Conservation (phyloP, 1,139 yeast genomes). For the Saccharomyces hybrid region DNA sequence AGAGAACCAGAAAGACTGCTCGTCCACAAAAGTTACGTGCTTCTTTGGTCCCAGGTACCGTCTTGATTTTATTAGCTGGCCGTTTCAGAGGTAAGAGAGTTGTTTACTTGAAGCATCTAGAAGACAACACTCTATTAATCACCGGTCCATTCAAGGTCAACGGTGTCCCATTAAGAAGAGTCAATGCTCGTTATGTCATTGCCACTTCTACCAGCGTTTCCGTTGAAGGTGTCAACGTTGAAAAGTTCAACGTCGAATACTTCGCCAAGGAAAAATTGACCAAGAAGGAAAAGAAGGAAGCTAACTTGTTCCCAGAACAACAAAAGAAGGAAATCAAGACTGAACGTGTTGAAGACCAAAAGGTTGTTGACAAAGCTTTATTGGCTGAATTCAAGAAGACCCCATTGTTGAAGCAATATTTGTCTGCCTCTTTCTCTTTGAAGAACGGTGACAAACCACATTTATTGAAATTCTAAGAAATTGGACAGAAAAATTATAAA, state of each 20-base stretch:
- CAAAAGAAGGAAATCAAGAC: slow-evolving; percentile 76
- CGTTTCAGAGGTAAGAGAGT: slow-evolving; percentile 99
- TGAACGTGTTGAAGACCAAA: slow-evolving; percentile 97
- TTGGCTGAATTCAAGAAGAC: slow-evolving; percentile 93
- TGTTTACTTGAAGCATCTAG: slow-evolving; percentile 93
- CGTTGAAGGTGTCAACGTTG: slow-evolving; percentile 72
- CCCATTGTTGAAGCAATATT: slow-evolving; percentile 95
- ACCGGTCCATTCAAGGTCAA: slow-evolving; percentile 99
- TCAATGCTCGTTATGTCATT: slow-evolving; percentile 96
- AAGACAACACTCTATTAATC: slow-evolving; percentile 96
- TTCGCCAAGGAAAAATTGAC: slow-evolving; percentile 91
- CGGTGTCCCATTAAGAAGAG: slow-evolving; percentile 99
- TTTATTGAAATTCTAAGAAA: slow-evolving; percentile 82
- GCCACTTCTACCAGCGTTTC: slow-evolving; percentile 93
- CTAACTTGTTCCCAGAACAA: slow-evolving; percentile 87
- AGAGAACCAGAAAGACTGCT: slow-evolving; percentile 79
- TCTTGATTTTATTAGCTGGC: slow-evolving; percentile 95
- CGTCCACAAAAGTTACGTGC: slow-evolving; percentile 96
- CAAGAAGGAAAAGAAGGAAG: slow-evolving; percentile 76
- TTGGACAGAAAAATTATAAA: background rate
- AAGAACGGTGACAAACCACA: slow-evolving; percentile 99
- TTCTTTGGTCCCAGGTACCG: slow-evolving; percentile 96
- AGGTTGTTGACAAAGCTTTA: slow-evolving; percentile 89
- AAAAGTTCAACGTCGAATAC: slow-evolving; percentile 92
- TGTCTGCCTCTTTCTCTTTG: slow-evolving; percentile 92